Percentiles rank a stretch among this genome's conserved stretches.
Conservation (phyloP, 805 yeast genomes). For the Metschnikowia continentalis region DNA sequence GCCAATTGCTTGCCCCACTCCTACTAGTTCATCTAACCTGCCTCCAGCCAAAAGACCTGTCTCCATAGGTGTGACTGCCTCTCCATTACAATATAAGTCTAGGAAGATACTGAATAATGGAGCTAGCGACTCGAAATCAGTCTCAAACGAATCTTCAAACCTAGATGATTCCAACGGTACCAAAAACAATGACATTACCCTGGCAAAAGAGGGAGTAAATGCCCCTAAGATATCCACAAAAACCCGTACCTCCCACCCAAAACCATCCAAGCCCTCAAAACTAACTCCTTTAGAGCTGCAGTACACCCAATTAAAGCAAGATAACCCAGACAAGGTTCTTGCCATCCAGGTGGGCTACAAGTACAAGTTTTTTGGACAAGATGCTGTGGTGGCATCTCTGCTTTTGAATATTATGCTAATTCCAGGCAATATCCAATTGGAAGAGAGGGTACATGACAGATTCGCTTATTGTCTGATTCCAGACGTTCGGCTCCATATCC, state of each 20-base stretch:
- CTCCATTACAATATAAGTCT: too few species aligned
- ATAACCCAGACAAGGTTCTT: constrained; percentile 62
- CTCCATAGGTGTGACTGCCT: too few species aligned
- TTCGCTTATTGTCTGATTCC: constrained; percentile 89
- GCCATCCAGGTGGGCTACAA: constrained; percentile 91
- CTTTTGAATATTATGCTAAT: constrained; percentile 67
- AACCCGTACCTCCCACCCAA: background rate
- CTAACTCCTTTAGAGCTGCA: constrained; percentile 78
- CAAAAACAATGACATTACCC: too few species aligned
- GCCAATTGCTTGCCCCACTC: background rate
- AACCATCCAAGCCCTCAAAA: background rate
- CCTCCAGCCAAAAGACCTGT: background rate
- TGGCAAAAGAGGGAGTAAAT: too few species aligned
- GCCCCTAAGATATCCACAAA: background rate
- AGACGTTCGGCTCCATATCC: constrained; percentile 65
- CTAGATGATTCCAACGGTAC: too few species aligned
- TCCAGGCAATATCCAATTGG: constrained; percentile 59
- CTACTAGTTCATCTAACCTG: background rate
- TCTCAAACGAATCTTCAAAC: too few species aligned
- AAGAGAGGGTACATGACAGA: constrained; percentile 46
- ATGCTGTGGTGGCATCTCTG: constrained; percentile 67
- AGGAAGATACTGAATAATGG: too few species aligned
- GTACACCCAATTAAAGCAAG: constrained; percentile 57
- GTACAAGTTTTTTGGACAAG: constrained; percentile 80
- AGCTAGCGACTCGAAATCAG: too few species aligned